Evolutionary conservation across 2,329 filamentous ascomycete species (phyloP).

Genomic region (Botrytis aclada): DNA sequence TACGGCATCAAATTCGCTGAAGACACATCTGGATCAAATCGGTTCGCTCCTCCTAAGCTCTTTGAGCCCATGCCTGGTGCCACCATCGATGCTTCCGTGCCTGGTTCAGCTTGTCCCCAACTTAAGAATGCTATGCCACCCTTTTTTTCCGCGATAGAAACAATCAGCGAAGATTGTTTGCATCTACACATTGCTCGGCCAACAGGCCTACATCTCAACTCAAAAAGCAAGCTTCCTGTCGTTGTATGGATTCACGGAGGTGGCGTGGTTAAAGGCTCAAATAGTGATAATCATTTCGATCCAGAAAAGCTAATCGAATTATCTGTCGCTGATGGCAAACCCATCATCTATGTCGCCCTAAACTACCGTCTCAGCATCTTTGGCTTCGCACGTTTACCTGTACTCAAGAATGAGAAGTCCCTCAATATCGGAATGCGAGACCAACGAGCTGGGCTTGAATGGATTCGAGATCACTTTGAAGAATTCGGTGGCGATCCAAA

Average conservation of each 20-base stretch:
- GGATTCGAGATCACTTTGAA: constrained; percentile 13
- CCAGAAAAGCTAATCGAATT: background rate
- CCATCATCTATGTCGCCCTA: constrained; percentile 16
- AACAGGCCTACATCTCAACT: background rate
- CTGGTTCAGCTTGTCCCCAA: constrained; percentile 17
- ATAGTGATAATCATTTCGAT: background rate
- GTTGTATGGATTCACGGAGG: no score
- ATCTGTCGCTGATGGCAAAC: constrained; percentile 7
- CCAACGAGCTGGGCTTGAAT: constrained; percentile 17
- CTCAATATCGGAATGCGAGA: constrained; percentile 19
- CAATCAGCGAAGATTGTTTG: constrained; percentile 18
- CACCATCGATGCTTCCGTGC: constrained; percentile 6
- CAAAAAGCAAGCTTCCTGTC: constrained; percentile 12
- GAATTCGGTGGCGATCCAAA: constrained; percentile 13
- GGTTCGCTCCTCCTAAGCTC: constrained; percentile 13
- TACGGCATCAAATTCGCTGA: constrained; percentile 13
- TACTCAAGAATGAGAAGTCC: constrained; percentile 10
- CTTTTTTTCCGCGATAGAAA: constrained; percentile 2
- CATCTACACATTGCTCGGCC: constrained; percentile 15
- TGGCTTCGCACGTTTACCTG: constrained; percentile 8
- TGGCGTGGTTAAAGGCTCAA: no score
- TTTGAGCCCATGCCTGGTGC: background rate
- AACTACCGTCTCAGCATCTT: constrained; percentile 18
- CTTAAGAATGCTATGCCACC: constrained; percentile 13
- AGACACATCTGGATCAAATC: constrained; percentile 10